Evolutionary conservation across 352 stramenopile genomes (phyloP).

Genomic region (Phytophthora sansomeana): DNA sequence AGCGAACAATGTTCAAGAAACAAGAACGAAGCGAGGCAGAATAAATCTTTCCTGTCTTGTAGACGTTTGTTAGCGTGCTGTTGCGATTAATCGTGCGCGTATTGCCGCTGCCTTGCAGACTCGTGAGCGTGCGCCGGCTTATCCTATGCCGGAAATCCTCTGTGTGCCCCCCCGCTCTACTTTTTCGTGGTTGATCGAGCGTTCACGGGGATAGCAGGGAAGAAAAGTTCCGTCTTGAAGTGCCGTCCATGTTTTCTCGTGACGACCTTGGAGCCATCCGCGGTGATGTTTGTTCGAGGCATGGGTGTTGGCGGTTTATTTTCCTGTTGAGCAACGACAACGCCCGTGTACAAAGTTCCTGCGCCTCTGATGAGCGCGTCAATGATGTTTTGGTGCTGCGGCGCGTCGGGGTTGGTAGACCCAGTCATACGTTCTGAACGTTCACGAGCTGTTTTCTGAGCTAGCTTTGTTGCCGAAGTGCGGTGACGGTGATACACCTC

Average conservation of each 20-base stretch:
- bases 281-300: slow-evolving; percentile 6
- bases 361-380: slow-evolving; percentile 32
- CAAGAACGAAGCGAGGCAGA: slow-evolving; percentile 2
- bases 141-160: too few relatives aligned
- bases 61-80: neutral
- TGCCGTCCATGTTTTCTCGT: slow-evolving; percentile 41
- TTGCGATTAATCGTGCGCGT: neutral
- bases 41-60: slow-evolving; percentile 3
- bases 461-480: slow-evolving; percentile 1
- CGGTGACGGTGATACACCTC: slow-evolving; percentile 23
- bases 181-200: slow-evolving; percentile 17
- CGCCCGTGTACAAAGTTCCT: slow-evolving; percentile 44
- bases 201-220: slow-evolving; percentile 26
- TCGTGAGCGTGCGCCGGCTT: too few relatives aligned
- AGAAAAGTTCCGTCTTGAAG: slow-evolving; percentile 47
- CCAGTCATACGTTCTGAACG: slow-evolving; percentile 17
- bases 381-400: slow-evolving; percentile 40
- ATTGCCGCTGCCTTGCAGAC: neutral
- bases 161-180: too few relatives aligned
- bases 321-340: slow-evolving; percentile 22
- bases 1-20: neutral
- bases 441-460: slow-evolving; percentile 14
- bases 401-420: slow-evolving; percentile 1
- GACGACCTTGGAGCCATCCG: slow-evolving; percentile 24
- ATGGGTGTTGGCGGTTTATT: slow-evolving; percentile 3